Evolutionary conservation across 495 filamentous ascomycete species (phyloP), one percentile per base, ranked within the genome.

Genomic region (Aspergillus campestris): DNA sequence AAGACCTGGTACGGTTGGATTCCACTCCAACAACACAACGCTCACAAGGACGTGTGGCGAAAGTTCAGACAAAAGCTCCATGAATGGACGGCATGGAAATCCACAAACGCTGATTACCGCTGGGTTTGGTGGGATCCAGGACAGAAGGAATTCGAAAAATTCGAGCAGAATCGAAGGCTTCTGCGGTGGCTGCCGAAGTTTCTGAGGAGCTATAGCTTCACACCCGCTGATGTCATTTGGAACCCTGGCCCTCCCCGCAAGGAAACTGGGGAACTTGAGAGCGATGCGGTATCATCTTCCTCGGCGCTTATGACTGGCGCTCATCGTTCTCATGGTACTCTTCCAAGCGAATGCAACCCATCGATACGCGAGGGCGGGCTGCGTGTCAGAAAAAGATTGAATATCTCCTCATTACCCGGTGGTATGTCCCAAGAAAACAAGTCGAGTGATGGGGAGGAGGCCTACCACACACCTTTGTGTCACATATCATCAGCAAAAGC

Each of bases 1-100:
- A 62, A 57, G 36, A 73, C 67, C 10, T 73, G 70, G 70, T 73
- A 73, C 42, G 70, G 70, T 34, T 73, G 70, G 70, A 58, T 71
- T 3, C 42, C 62, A 6, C 37, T 52, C 5, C 48, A 66, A 12
- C 60, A 48, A 2, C 67, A 69, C 29, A 50, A 70, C 29, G 41
- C 53, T 8, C 58, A 58, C 40, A 71, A 66, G 45, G 14, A 42
- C 7, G 35, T 50, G 1, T 45, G 64, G 12, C 48, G 48, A 32
- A 52, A 45, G n/a, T 52, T 38, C 3, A 54, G 58, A 11, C 18
- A 12, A 5, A 50, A 45, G 24, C 13, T 67, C 4, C 34, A 49
- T 33, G 44, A 56, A 3, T 65, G 53, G 60, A 50, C 57, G 7
- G 43, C 64, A 5, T 73, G 70, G 70, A 57, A 59, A 13, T 61